Percentiles rank a stretch among this genome's conserved stretches.
Evolutionary conservation across 352 stramenopile genomes (phyloP).

Genomic region (Detonula confervacea): DNA sequence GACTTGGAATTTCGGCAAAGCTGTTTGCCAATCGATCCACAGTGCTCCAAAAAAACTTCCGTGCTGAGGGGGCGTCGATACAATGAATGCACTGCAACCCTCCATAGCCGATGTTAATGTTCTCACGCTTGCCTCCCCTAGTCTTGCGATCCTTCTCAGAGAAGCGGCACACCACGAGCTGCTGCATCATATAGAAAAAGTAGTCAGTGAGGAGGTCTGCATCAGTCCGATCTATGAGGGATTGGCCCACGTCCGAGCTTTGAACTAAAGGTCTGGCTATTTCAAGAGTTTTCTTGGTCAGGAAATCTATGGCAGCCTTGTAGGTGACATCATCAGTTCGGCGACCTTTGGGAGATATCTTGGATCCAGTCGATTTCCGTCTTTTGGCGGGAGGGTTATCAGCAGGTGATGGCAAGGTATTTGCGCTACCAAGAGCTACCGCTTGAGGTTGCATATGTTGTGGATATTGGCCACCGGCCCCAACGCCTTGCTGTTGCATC

Average conservation of each 20-base stretch:
- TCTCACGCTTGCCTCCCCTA: conserved; percentile 81
- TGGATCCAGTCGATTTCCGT: conserved; percentile 17
- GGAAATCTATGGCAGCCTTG: conserved; percentile 34
- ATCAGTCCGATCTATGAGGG: conserved; percentile 44
- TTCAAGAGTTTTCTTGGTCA: conserved; percentile 22
- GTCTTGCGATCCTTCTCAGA: conserved; percentile 81
- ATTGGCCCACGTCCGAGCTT: conserved; percentile 39
- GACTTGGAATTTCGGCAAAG: conserved; percentile 84
- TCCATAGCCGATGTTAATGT: conserved; percentile 80
- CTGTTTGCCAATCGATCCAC: conserved; percentile 83
- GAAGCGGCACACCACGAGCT: conserved; percentile 80
- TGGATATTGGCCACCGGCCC: conserved; percentile 3
- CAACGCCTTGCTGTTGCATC: conserved; percentile 12
- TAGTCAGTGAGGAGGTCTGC: conserved; percentile 76
- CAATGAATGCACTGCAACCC: conserved; percentile 83
- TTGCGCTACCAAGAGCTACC: not conserved
- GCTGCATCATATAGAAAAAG: conserved; percentile 84
- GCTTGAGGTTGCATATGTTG: conserved; percentile 3
- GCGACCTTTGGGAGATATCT: conserved; percentile 40
- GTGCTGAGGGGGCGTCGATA: conserved; percentile 52
- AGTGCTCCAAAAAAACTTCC: conserved; percentile 85
- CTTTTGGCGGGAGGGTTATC: conserved; percentile 10
- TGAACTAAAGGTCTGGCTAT: conserved; percentile 11
- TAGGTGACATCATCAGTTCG: conserved; percentile 46
- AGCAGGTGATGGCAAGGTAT: not conserved